These are phyloP conservation scores for Eleusine indica DNA, from an alignment of 176 grass and related monocot species.

Conservation along the genomic window DNA sequence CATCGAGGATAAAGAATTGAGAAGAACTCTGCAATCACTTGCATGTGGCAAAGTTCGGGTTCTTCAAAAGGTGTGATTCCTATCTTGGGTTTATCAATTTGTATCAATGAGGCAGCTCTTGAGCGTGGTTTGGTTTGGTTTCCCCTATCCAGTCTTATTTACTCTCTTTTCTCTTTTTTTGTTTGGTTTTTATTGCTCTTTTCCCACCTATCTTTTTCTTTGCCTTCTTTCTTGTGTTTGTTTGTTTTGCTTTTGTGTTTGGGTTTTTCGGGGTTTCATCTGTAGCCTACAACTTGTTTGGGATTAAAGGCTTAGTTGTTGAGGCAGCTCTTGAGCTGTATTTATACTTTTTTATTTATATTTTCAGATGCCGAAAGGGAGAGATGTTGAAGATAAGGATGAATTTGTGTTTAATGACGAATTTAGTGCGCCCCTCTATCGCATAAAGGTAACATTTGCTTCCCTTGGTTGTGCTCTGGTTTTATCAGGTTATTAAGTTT, in stretches of 20 bases:
- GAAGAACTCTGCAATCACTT: slow-evolving; percentile 95
- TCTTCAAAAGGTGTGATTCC: slow-evolving; percentile 84
- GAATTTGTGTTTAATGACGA: slow-evolving; percentile 94
- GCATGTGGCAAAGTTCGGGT: slow-evolving; percentile 98
- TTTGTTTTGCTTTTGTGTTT: too few relatives aligned
- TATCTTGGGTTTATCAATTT: slow-evolving; percentile 27
- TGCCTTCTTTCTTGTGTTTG: too few relatives aligned
- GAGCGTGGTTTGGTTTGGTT: neutral
- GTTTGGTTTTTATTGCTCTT: too few relatives aligned
- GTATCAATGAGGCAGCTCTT: slow-evolving; percentile 16
- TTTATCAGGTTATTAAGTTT: slow-evolving; percentile 4
- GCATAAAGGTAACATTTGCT: slow-evolving; percentile 78
- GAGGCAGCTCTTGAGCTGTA: slow-evolving; percentile 21
- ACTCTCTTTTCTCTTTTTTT: too few relatives aligned
- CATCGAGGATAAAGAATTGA: slow-evolving; percentile 99
- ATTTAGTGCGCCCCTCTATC: slow-evolving; percentile 91
- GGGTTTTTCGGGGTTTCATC: too few relatives aligned
- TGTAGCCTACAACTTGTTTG: too few relatives aligned
- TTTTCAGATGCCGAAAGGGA: slow-evolving; percentile 93
- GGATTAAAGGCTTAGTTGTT: neutral
- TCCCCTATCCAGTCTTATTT: too few relatives aligned
- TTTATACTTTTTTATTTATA: slow-evolving; percentile 40
- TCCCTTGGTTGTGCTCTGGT: neutral
- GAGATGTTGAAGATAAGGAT: slow-evolving; percentile 90
- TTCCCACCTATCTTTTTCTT: too few relatives aligned